Base-by-base conservation (phyloP, 192 early-diverging fungal genomes). In the Coemansia sp. region DNA sequence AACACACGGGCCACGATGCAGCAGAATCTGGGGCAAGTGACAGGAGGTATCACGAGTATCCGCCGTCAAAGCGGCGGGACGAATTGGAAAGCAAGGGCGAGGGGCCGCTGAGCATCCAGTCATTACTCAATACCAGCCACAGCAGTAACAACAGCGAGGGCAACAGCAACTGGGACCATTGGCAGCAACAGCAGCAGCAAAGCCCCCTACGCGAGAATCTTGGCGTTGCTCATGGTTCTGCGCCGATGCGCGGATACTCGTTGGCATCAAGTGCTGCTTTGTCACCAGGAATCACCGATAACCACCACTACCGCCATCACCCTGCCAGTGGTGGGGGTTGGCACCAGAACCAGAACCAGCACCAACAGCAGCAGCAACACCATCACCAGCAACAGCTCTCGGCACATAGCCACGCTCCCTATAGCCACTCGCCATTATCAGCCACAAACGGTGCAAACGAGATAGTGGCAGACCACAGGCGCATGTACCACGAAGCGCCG, bases 101-200 rank as follows among this genome's bases (percentile, higher is more conserved):
- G 40, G 37, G 68, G 41, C 53, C 58, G 25, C 62, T 65, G 69
- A 71, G 62, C 53, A 71, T 71, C 29, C 62, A 57, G 27, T 59
- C 63, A 42, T 52, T 71, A 31, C 68, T 76, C 29, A 76, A 70
- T 59, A 52, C 22, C 56, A 56, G 54, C 61, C 61, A 36, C 45
- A 23, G 23, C 45, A 20, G 7, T 23, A 48, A 25, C 38, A 13
- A 13, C 38, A 41, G 4, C 14, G 15, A 41, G 14, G 15, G 17
- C 4, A 41, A 17, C 1, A 41, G 13, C 45, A 25, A 48, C 2
- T 25, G 23, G 45, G 8, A 25, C 45, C 6, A 20, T 15, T 48
- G 45, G 45, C 50, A 53, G 50, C 62, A 64, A 2, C 52, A 27
- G 23, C 20, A 48, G 45, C 45, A 6, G 22, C 45, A 48, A 48